A percentile compares a stretch with the other conserved stretches of the same genome.
Evolutionary conservation across 768 basidiomycete genomes (phyloP).

Genomic region (Lentinula guzmanii): DNA sequence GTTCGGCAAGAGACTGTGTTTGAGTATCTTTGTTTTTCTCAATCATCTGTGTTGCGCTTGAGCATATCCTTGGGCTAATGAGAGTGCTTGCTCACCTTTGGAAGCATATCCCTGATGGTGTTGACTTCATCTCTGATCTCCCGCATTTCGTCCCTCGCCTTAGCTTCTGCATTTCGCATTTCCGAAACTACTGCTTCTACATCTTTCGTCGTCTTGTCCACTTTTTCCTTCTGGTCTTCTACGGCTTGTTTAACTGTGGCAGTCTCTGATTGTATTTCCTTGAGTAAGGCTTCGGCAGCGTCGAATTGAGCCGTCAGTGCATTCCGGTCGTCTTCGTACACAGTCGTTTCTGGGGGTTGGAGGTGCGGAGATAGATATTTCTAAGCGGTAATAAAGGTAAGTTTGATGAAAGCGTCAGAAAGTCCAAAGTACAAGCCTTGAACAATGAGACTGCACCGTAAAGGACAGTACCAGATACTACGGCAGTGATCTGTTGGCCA

Average conservation of each 20-base stretch:
- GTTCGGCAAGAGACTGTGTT: constrained; percentile 73
- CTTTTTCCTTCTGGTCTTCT: constrained; percentile 68
- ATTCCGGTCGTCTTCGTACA: constrained; percentile 85
- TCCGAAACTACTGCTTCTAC: constrained; percentile 69
- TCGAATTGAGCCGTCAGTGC: constrained; percentile 87
- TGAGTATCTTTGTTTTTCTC: constrained; percentile 89
- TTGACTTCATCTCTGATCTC: constrained; percentile 90
- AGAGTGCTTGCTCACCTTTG: constrained; percentile 55
- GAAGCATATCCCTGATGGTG: constrained; percentile 86
- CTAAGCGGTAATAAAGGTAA: constrained; percentile 29
- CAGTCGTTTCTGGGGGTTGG: constrained; percentile 78
- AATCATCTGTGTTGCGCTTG: constrained; percentile 62
- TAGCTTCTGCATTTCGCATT: constrained; percentile 72
- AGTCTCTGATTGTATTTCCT: constrained; percentile 77
- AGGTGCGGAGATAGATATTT: constrained; percentile 92
- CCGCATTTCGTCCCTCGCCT: constrained; percentile 82
- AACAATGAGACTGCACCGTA: constrained; percentile 80
- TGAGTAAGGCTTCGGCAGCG: constrained; percentile 74
- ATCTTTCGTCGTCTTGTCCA: constrained; percentile 66
- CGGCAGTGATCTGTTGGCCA: constrained; percentile 72
- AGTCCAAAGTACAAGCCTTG: constrained; percentile 39
- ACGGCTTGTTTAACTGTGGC: constrained; percentile 65
- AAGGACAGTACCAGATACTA: constrained; percentile 79
- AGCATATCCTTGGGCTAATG: background rate
- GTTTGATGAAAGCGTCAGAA: background rate